phyloP scores from a whole-genome alignment of 352 stramenopile genomes.

The Pythium aristosporum region DNA sequence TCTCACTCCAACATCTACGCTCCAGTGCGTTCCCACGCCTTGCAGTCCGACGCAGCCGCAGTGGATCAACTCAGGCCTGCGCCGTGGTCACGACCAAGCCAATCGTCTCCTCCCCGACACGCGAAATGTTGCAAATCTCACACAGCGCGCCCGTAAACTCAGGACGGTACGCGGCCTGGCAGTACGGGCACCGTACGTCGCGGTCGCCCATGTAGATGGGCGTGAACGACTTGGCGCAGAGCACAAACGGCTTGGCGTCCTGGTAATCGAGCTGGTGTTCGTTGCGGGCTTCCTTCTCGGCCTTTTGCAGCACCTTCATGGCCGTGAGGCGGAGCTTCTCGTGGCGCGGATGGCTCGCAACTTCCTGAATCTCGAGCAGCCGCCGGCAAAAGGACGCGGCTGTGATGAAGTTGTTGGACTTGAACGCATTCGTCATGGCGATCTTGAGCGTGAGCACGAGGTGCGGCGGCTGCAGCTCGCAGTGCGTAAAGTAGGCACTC shows the following conservation, averaged over 20 bases:
- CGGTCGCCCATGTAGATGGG: slow-evolving; percentile 93
- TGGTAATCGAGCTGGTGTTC: slow-evolving; percentile 98
- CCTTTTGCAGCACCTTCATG: slow-evolving; percentile 98
- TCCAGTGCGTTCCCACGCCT: no score
- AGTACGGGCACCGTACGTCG: slow-evolving; percentile 96
- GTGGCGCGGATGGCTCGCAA: slow-evolving; percentile 84
- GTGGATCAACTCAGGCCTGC: slow-evolving; percentile 9
- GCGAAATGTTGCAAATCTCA: slow-evolving; percentile 91
- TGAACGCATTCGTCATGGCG: slow-evolving; percentile 99
- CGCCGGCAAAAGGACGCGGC: slow-evolving; percentile 98
- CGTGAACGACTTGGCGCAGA: slow-evolving; percentile 94
- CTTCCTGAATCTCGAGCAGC: slow-evolving; percentile 97
- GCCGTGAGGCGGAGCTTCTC: slow-evolving; percentile 95
- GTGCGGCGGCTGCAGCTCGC: slow-evolving; percentile 97
- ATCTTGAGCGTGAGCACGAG: slow-evolving; percentile 98
- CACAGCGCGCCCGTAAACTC: slow-evolving; percentile 91
- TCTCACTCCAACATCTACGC: no score
- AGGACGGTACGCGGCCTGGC: slow-evolving; percentile 87
- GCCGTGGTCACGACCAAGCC: slow-evolving; percentile 89
- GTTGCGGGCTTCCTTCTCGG: slow-evolving; percentile 98
- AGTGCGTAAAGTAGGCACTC: slow-evolving; percentile 99
- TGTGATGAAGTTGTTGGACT: slow-evolving; percentile 99
- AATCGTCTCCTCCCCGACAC: slow-evolving; percentile 94
- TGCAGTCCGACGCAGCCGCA: no score
- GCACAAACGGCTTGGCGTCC: slow-evolving; percentile 94